Base-by-base conservation (phyloP, 2,329 filamentous ascomycete genomes). In the Fusarium dimerum region DNA sequence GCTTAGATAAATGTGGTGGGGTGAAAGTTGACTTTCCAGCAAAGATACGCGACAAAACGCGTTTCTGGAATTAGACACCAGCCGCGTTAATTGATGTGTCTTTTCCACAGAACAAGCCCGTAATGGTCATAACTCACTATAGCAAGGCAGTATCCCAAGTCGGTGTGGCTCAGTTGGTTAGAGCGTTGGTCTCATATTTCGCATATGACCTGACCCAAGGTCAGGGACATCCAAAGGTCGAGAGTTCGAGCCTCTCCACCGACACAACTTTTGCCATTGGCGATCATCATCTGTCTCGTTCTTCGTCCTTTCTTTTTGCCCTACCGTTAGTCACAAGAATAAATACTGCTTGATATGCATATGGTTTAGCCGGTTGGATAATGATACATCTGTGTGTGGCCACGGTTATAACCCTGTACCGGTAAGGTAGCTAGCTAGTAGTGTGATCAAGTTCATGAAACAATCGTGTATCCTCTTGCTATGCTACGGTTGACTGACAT, bases 101-200 rank as follows among this genome's bases (percentile, higher is more conserved):
- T 36, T 4, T 5, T 15, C 10, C 32, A 26, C 20, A 5, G 20
- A 26, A 4, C 20, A 26, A 26, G 20, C 20, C 20, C 7, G 20
- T 26, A 26, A n/a, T n/a, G n/a, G n/a, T n/a, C 7, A 26, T 26
- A 26, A 5, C 5, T 7, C 4, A 26, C 20, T 7, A 26, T 26
- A 26, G 20, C 20, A 26, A 26, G 7, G 32, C 13, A 11, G 11
- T 36, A 9, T 36, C 11, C 9, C 32, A 36, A 36, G 32, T 36
- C 32, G 32, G 32, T 36, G 32, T 36, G 60, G 65, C 65, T 63
- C 60, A 67, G 65, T 63, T 63, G 65, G 65, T 66, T 66, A 67
- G 61, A 63, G 65, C 65, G 65, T 66, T 61, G 61, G 63, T 65
- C 63, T 66, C 63, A 57, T 63, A 59, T 49, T 49, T 47, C 15